Evolutionary conservation across 257 asterid species (phyloP), one percentile per base, ranked within the genome.

Genomic region (Solanum ossicruentum): DNA sequence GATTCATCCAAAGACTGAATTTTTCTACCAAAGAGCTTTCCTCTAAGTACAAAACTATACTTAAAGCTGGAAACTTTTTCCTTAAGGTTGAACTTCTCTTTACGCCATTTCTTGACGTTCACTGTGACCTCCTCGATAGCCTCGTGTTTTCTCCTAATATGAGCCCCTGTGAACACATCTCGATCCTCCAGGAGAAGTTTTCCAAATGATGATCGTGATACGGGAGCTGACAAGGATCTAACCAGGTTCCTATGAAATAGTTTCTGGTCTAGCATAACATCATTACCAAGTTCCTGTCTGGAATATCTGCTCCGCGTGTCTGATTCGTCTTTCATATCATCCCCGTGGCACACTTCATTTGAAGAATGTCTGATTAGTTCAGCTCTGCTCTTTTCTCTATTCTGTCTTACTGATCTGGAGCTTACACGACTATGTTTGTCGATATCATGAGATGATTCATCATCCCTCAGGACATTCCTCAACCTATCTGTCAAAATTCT

Each of bases 151-250:
- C 98, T 93, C 89, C 95, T 90, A 80, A 92, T 90, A 39, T 92
- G 96, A 26, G 93, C 98, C 81, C 96, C 97, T 8, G 94, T 93
- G 52, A 95, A 78, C 56, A 93, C 65, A 82, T 93, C 89, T 82
- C 93, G 92, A 84, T 97, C 99, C 87, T 97, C 98, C 56, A 95
- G 90, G 80, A 97, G 98, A 80, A 97, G 98, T 88, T 93, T 95
- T 81, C 98, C 98, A 17, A 97, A 95, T 51, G 98, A 93, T 18
- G 94, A 88, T 85, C 94, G 96, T 43, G 97, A 89, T 58, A 97
- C 92, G 17, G 99, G 99, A 43, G 99, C 97, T 7, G 99, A 97
- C 91, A 95, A 86, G 84, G 98, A 97, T 86, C 99, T 90, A 77
- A 91, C 79, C 56, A 97, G 97, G 87, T 92, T 91, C 91, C 93